phyloP scores from a whole-genome alignment of 495 filamentous ascomycete species.

The Xylona heveae region DNA sequence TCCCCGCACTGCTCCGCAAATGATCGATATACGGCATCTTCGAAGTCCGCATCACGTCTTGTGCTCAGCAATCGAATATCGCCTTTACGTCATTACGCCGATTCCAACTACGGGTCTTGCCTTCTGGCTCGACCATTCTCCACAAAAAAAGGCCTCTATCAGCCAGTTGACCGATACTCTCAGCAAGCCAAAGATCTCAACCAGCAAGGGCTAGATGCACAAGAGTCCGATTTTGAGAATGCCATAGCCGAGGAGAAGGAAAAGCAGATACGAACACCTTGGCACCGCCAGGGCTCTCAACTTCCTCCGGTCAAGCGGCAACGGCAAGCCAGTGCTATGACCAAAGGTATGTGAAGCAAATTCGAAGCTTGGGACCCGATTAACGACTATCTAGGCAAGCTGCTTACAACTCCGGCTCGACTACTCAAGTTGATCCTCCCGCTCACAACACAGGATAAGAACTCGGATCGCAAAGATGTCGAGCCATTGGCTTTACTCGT shows the following conservation, averaged over 20 bases:
- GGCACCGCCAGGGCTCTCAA: constrained; percentile 48
- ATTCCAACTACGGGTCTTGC: too few relatives aligned
- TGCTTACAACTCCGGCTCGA: constrained; percentile 75
- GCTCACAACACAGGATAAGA: constrained; percentile 37
- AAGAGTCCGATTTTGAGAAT: constrained; percentile 19
- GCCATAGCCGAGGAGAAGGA: constrained; percentile 24
- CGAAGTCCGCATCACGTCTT: too few relatives aligned
- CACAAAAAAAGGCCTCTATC: too few relatives aligned
- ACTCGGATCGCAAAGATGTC: constrained; percentile 36
- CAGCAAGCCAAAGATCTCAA: constrained; percentile 17
- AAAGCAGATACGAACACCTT: constrained; percentile 33
- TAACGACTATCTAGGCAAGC: constrained; percentile 36
- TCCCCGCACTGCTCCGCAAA: too few relatives aligned
- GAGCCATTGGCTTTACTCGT: constrained; percentile 76
- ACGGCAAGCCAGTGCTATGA: constrained; percentile 30
- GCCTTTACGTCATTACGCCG: too few relatives aligned
- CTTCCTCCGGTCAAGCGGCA: constrained; percentile 28
- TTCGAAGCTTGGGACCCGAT: background rate
- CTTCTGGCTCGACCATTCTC: too few relatives aligned
- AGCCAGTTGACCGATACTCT: constrained; percentile 6
- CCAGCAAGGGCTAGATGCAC: constrained; percentile 17
- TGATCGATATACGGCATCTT: too few relatives aligned
- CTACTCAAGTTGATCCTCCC: constrained; percentile 81
- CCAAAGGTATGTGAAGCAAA: constrained; percentile 28
- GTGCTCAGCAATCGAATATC: too few relatives aligned